Base-by-base conservation (phyloP, 768 basidiomycete species). In the Pulveroboletus sp. region DNA sequence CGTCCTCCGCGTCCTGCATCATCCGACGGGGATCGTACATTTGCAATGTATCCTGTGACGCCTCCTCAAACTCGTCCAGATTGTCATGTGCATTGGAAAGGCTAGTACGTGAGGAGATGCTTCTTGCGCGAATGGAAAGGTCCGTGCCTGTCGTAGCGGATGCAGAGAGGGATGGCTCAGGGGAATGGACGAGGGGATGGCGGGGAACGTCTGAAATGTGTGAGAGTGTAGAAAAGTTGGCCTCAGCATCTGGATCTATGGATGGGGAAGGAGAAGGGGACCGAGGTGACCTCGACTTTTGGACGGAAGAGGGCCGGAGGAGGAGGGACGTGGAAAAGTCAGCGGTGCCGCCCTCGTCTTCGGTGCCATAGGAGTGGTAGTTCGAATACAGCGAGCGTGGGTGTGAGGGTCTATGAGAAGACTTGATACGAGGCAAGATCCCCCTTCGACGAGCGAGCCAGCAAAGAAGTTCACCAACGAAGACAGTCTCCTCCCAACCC, bases 381-480 rank as follows among this genome's bases (percentile, higher is more conserved):
- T 50, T 54, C 5, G 47, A 56, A 18, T 63, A 59, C 11, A 64
- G 26, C 2, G 62, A 64, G 10, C 52, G 59, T 2, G 28, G 21
- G 13, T 38, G 59, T 5, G 50, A 45, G 4, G 45, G 17, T 0
- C 50, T 42, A 3, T 39, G 38, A 0, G 57, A 45, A 0, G 55
- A 50, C 13, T 11, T 57, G 15, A 49, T 44, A 5, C 49, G 62
- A 1, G 59, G 57, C 14, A 67, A 37, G 14, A 73, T 60, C 1
- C 78, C 76, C 36, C 63, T 65, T 49, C 70, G 69, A 48, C 72
- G 69, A 0, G 79, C 85, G 18, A 89, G 74, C 83, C 83, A 86
- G 60, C 84, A 86, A 10, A 89, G 71, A 3, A 88, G 68, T 60
- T 83, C 74, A 0, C 76, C 86, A 9, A 91, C 68, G 51, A 78